phyloP scores from a whole-genome alignment of 2,329 filamentous ascomycete genomes.

The Pseudonectria buxi region DNA sequence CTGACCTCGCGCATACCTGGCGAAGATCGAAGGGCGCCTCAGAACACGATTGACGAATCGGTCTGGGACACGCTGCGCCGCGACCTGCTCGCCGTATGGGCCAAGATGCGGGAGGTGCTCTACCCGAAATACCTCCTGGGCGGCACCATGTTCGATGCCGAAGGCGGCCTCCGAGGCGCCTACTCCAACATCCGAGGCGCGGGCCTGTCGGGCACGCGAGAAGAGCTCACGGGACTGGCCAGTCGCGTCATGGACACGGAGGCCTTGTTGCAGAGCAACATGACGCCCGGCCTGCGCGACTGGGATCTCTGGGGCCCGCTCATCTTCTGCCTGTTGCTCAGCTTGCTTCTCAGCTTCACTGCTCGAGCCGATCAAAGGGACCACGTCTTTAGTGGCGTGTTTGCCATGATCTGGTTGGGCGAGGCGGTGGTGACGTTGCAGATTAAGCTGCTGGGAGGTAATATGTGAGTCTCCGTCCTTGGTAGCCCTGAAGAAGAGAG shows the following conservation, averaged over 20 bases:
- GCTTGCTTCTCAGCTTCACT: constrained; percentile 78
- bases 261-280: constrained; percentile 56
- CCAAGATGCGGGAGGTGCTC: constrained; percentile 95
- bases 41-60: constrained; percentile 92
- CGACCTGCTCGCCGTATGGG: constrained; percentile 89
- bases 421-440: constrained; percentile 96
- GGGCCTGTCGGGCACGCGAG: constrained; percentile 52
- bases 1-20: constrained; percentile 85
- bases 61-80: constrained; percentile 96
- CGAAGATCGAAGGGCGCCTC: constrained; percentile 82
- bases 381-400: constrained; percentile 89
- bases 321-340: constrained; percentile 85
- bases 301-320: constrained; percentile 99
- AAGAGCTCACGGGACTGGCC: constrained; percentile 55
- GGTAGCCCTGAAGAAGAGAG: background rate
- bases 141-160: constrained; percentile 55
- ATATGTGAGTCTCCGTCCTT: constrained; percentile 64
- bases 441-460: constrained; percentile 92
- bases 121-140: constrained; percentile 90
- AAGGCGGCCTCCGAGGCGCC: constrained; percentile 49
- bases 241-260: constrained; percentile 60
- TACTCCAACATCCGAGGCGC: constrained; percentile 55
- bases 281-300: constrained; percentile 86
- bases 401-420: constrained; percentile 93
- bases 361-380: constrained; percentile 76